phyloP scores from a whole-genome alignment of 2,329 filamentous ascomycete genomes.

The Chaetomium sp. region DNA sequence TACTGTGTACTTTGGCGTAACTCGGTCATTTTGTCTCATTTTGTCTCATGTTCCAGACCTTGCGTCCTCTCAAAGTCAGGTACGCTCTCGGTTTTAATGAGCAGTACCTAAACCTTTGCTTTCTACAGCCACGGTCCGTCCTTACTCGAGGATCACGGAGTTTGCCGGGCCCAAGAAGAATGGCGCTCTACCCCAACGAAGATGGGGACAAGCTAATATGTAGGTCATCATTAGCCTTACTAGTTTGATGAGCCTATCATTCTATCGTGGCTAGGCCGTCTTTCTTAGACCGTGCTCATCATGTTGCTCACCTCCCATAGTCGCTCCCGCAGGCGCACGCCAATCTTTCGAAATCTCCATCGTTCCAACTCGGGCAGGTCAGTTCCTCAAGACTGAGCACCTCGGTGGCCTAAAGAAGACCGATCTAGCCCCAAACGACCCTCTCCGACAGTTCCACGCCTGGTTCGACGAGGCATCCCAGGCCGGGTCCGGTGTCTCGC shows the following conservation, averaged over 20 bases:
- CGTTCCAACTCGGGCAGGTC: constrained; percentile 66
- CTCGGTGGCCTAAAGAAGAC: constrained; percentile 59
- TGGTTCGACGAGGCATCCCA: constrained; percentile 81
- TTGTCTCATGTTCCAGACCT: neutral
- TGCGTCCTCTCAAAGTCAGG: neutral
- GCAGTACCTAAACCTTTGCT: neutral
- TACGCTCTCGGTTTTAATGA: constrained; percentile 12
- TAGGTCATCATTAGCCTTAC: constrained; percentile 37
- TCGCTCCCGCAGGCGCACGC: constrained; percentile 37
- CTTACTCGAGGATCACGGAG: constrained; percentile 12
- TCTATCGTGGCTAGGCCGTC: neutral
- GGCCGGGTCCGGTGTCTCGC: constrained; percentile 53
- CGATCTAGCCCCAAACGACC: constrained; percentile 63
- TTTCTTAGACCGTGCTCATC: neutral
- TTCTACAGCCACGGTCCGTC: constrained; percentile 9
- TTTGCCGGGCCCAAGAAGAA: constrained; percentile 33
- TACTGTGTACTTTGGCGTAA: too few relatives aligned
- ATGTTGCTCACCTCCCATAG: constrained; percentile 18
- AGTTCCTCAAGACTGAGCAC: constrained; percentile 63
- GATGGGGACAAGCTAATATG: constrained; percentile 52
- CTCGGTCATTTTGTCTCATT: neutral
- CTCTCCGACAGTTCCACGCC: constrained; percentile 80
- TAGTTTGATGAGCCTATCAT: neutral
- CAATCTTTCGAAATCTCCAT: constrained; percentile 66
- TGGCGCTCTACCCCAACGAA: constrained; percentile 50